Evolutionary conservation across 805 yeast genomes (phyloP).

Genomic region (Pichia nakasei): DNA sequence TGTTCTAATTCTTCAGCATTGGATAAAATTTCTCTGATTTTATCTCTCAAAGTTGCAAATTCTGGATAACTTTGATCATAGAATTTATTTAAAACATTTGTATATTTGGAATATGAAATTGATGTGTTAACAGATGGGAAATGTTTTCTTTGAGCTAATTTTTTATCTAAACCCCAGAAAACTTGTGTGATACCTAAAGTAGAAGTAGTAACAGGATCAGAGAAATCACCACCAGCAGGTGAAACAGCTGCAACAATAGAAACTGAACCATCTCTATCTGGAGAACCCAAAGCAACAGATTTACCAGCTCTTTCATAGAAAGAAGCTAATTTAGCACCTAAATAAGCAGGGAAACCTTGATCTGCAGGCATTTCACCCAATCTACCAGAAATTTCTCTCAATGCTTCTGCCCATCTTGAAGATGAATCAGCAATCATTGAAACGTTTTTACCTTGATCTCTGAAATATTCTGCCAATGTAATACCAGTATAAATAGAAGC

Average conservation of each 20-base stretch:
- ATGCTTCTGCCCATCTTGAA: constrained; percentile 99
- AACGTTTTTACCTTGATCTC: constrained; percentile 99
- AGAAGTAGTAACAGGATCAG: constrained; percentile 98
- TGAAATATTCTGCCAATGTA: constrained; percentile 96
- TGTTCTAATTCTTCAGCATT: constrained; percentile 98
- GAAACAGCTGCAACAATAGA: constrained; percentile 99
- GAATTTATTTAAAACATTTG: constrained; percentile 74
- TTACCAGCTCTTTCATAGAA: constrained; percentile 99
- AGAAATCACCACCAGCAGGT: constrained; percentile 99
- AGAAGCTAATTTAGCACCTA: constrained; percentile 97
- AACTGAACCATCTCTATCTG: constrained; percentile 93
- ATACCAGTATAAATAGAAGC: constrained; percentile 99
- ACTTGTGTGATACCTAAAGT: constrained; percentile 99
- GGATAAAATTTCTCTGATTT: constrained; percentile 87
- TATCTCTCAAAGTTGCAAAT: constrained; percentile 82
- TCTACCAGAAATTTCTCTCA: constrained; percentile 99
- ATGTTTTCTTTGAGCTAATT: constrained; percentile 98
- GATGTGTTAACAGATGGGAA: constrained; percentile 98
- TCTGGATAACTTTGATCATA: constrained; percentile 85
- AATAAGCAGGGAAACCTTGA: constrained; percentile 99
- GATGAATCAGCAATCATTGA: constrained; percentile 99
- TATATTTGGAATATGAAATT: constrained; percentile 94
- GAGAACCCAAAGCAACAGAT: constrained; percentile 91
- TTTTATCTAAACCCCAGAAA: constrained; percentile 99
- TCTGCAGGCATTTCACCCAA: constrained; percentile 99